Base-by-base conservation (phyloP, 1,139 yeast genomes). In the Yamadazyma songkhlaensis region DNA sequence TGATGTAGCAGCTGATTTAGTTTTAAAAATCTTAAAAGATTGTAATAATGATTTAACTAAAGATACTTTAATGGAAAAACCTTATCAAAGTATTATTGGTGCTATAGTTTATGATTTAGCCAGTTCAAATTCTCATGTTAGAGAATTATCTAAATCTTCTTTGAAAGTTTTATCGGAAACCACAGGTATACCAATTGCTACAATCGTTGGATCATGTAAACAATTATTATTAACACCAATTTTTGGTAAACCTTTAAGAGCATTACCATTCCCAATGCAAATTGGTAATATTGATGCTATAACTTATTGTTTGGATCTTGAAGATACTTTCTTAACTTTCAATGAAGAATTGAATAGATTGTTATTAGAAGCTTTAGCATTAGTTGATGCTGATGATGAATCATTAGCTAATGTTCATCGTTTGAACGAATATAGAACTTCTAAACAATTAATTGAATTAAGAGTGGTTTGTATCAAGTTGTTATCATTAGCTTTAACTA, bases 221-320 rank as follows among this genome's bases (percentile, higher is more conserved):
- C 84, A 79, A 31, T 77, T 90, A 32, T 67, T 94, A 31, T 64
- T 94, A 34, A 87, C 95, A 1, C 98, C 98, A 7, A 92, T 94
- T 30, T 94, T 92, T 65, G 96, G 96, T 6, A 94, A 94, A 54
- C 99, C 99, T 1, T 65, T 94, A 43, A 74, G 99, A 45, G 98
- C 98, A 0, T 71, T 94, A 44, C 98, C 99, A 0, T 92, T 94
- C 65, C 95, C 97, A 3, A 92, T 90, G 96, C 98, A 94, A 63
- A 92, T 94, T 41, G 98, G 98, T 25, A 90, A 92, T 58, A 89
- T 94, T 44, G 98, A 92, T 62, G 98, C 97, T 1, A 87, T 94
- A 10, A 82, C 95, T 0, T 94, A 83, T 58, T 92, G 97, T 53
- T 67, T 94, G 44, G 80, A 84, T 2, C 70, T 92, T 35, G 92